Percentiles rank a stretch among this genome's conserved stretches.
phyloP scores from a whole-genome alignment of 192 early-diverging fungal genomes.

The Coemansia sp. region DNA sequence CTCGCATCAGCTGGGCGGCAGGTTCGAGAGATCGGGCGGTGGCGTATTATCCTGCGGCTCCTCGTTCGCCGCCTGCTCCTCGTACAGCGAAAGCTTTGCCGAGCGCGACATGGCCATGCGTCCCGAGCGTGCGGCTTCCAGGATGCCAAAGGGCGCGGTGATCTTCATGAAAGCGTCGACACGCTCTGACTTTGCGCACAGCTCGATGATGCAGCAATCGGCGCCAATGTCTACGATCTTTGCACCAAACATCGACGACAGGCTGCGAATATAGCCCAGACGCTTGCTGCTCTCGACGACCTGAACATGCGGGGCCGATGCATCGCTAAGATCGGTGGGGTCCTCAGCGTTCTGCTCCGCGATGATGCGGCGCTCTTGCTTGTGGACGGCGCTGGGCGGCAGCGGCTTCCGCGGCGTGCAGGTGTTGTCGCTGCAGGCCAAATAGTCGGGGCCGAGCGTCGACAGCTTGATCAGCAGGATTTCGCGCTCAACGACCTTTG shows the following conservation, averaged over 20 bases:
- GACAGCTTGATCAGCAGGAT: slow-evolving; percentile 93
- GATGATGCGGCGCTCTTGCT: slow-evolving; percentile 32
- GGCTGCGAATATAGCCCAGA: slow-evolving; percentile 53
- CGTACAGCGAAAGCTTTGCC: slow-evolving; percentile 76
- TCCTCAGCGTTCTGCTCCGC: slow-evolving; percentile 18
- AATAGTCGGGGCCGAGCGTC: slow-evolving; percentile 70
- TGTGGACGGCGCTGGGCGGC: slow-evolving; percentile 37
- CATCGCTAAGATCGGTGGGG: slow-evolving; percentile 14
- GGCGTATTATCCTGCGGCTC: slow-evolving; percentile 34
- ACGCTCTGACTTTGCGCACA: slow-evolving; percentile 86
- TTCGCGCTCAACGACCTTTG: slow-evolving; percentile 88
- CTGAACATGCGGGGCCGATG: slow-evolving; percentile 61
- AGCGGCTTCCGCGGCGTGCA: slow-evolving; percentile 48
- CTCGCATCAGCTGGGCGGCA: slow-evolving; percentile 83
- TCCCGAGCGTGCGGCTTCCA: slow-evolving; percentile 93
- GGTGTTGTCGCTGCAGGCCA: slow-evolving; percentile 33
- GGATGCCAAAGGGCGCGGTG: slow-evolving; percentile 92
- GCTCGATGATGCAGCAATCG: slow-evolving; percentile 83
- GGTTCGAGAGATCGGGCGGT: slow-evolving; percentile 83
- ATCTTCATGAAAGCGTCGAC: slow-evolving; percentile 93
- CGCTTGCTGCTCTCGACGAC: slow-evolving; percentile 69
- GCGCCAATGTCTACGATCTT: slow-evolving; percentile 84
- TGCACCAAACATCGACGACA: slow-evolving; percentile 85
- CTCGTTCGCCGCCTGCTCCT: slow-evolving; percentile 59
- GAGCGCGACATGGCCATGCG: slow-evolving; percentile 97